A percentile compares a stretch with the other conserved stretches of the same genome.
These are phyloP conservation scores for Ophiostoma australiae DNA, from an alignment of 2,329 filamentous ascomycete species.

Conservation along the genomic window DNA sequence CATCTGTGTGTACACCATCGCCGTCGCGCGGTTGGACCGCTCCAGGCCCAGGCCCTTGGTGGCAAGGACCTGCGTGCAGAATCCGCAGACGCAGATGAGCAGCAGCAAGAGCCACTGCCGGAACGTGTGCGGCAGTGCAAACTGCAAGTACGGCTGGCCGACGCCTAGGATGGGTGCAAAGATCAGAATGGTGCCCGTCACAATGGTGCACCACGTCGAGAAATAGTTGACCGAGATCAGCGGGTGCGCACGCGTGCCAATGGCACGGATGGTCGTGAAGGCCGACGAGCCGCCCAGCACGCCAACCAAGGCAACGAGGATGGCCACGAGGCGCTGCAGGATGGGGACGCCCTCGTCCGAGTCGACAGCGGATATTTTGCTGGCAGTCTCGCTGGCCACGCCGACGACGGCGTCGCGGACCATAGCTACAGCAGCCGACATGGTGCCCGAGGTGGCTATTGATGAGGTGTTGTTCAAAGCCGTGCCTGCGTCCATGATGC, in stretches of 20 bases:
- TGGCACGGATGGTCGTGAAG: constrained; percentile 70
- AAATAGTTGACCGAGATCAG: constrained; percentile 88
- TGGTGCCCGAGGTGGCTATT: not conserved
- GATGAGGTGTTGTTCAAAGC: not conserved
- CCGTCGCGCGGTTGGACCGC: constrained; percentile 54
- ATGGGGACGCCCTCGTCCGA: constrained; percentile 14
- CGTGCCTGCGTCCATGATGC: not conserved
- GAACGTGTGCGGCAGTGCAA: constrained; percentile 39
- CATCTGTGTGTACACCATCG: constrained; percentile 57
- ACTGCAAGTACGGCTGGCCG: constrained; percentile 43
- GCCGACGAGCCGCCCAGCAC: constrained; percentile 71
- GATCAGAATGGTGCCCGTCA: constrained; percentile 58
- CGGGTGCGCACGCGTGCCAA: constrained; percentile 73
- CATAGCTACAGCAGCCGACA: not conserved
- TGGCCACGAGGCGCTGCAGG: constrained; percentile 27
- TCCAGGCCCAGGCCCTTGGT: constrained; percentile 68
- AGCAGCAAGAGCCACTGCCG: constrained; percentile 63
- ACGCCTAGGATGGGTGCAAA: constrained; percentile 44
- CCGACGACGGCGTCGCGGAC: not conserved
- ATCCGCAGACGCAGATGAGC: constrained; percentile 67
- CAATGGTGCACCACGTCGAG: constrained; percentile 61
- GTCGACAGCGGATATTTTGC: constrained; percentile 2
- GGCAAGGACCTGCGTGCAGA: constrained; percentile 80
- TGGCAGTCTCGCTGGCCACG: not conserved
- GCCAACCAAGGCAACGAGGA: constrained; percentile 58